Evolutionary conservation across 768 basidiomycete genomes (phyloP), one percentile per base, ranked within the genome.

Genomic region (Steccherinum ochraceum): DNA sequence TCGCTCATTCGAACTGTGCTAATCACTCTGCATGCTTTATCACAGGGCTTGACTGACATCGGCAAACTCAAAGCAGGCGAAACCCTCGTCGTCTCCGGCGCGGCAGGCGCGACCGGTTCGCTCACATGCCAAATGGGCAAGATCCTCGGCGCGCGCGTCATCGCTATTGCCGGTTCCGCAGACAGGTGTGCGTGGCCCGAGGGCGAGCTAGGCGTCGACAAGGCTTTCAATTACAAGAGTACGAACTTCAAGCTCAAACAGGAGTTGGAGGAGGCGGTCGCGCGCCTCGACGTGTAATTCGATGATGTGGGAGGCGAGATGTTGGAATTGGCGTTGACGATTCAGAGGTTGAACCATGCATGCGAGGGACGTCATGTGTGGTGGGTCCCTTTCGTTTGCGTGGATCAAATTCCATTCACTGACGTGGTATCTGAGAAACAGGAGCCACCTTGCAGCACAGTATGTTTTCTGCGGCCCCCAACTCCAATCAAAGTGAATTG

Each of bases 181-280:
- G 89, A 91, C 18, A 98, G 97, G 65, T 89, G 89, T 62, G 71
- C 75, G 4, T 93, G 90, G 84, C 78, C 96, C n/a, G 77, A 82
- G 64, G 75, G 82, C 39, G 89, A 94, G 44, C 65, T 95, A 5
- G 91, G 91, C 16, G 84, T 91, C 41, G 86, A 92, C 54, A 79
- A 77, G 48, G 89, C 85, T 2, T 69, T 96, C 61, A 89, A 96
- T 64, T 97, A 97, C 72, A 98, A 94, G 69, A 80, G 79, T 61
- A 66, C 74, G 23, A 79, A 74, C 13, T 95, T 93, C 71, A 69
- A 66, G 49, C n/a, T n/a, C n/a, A n/a, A n/a, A n/a, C 64, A 78
- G 16, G 83, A 93, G 43, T 83, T 95, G 67, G 88, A 83, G 67
- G 68, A 75, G 40, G 56, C 67, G 12, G 76, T 88, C 43, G 30